phyloP scores from a whole-genome alignment of 1,139 yeast genomes.

The Taphrina pruni region DNA sequence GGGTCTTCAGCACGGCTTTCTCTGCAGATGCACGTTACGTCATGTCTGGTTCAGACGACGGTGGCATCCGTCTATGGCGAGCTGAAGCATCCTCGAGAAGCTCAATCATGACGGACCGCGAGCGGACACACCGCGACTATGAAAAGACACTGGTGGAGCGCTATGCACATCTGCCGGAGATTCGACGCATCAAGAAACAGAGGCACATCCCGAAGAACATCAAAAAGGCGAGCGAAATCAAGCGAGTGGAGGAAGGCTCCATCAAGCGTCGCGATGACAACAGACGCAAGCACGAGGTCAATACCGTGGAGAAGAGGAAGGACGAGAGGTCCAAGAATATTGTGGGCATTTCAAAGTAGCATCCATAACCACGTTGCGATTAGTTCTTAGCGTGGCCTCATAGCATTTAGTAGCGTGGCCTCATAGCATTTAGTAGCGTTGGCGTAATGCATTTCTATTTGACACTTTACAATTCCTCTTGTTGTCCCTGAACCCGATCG shows the following conservation, averaged over 20 bases:
- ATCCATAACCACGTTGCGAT: background rate
- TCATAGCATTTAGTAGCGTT: background rate
- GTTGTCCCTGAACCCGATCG: no score
- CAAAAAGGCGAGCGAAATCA: constrained; percentile 87
- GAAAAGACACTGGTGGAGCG: constrained; percentile 90
- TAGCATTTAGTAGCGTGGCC: background rate
- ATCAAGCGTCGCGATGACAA: constrained; percentile 82
- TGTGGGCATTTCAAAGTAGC: constrained; percentile 33
- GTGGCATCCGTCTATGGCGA: constrained; percentile 93
- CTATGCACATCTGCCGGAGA: constrained; percentile 95
- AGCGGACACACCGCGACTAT: constrained; percentile 83
- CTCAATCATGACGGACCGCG: constrained; percentile 77
- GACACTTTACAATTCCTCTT: no score
- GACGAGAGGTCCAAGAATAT: constrained; percentile 35
- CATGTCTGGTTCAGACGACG: constrained; percentile 92
- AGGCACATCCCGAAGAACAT: constrained; percentile 87
- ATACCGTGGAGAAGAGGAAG: constrained; percentile 54
- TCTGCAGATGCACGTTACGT: constrained; percentile 89
- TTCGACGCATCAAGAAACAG: constrained; percentile 84
- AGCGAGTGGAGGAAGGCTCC: constrained; percentile 71
- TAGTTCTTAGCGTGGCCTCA: background rate
- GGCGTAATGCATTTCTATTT: no score
- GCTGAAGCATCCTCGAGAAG: constrained; percentile 83
- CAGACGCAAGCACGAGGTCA: constrained; percentile 72
- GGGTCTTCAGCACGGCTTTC: constrained; percentile 80